Conservation (phyloP, 192 early-diverging fungal species). For the Powellomyces hirtus region DNA sequence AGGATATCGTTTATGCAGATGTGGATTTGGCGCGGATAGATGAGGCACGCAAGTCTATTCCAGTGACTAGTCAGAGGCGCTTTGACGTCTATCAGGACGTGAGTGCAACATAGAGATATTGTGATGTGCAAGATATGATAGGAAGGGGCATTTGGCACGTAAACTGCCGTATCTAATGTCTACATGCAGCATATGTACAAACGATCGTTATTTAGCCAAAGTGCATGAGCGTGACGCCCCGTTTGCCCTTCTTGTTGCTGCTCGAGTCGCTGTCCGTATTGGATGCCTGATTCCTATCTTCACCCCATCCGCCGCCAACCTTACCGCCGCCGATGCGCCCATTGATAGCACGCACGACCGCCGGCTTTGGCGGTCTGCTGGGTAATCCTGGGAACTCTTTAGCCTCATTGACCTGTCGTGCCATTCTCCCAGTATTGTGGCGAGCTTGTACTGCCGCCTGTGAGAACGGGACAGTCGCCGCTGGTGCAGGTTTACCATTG, state of each 20-base stretch:
- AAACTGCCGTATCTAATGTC: too few species aligned
- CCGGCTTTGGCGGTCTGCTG: conserved; percentile 1
- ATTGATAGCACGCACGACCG: conserved; percentile 4
- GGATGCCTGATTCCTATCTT: conserved; percentile 4
- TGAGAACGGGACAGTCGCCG: neutral
- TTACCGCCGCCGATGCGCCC: conserved; percentile 18
- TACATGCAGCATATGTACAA: too few species aligned
- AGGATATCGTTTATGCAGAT: conserved; percentile 80
- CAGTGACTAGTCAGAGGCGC: conserved; percentile 75
- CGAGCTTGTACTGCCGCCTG: neutral
- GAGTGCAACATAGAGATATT: too few species aligned
- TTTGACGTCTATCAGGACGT: conserved; percentile 91
- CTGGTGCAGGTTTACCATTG: neutral
- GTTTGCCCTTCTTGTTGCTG: conserved; percentile 12
- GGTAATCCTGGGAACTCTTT: conserved; percentile 28
- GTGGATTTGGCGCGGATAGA: conserved; percentile 63
- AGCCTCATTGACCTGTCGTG: neutral
- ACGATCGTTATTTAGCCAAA: too few species aligned
- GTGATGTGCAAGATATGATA: too few species aligned
- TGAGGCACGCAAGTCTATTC: conserved; percentile 69
- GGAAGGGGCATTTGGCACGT: too few species aligned
- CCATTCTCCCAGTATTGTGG: neutral
- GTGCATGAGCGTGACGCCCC: conserved; percentile 27
- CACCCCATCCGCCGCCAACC: conserved; percentile 28
- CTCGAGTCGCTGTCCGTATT: neutral